Percentiles rank a stretch among this genome's conserved stretches.
These are phyloP conservation scores for Colletotrichum orbiculare DNA, from an alignment of 2,329 filamentous ascomycete genomes.

Conservation along the genomic window DNA sequence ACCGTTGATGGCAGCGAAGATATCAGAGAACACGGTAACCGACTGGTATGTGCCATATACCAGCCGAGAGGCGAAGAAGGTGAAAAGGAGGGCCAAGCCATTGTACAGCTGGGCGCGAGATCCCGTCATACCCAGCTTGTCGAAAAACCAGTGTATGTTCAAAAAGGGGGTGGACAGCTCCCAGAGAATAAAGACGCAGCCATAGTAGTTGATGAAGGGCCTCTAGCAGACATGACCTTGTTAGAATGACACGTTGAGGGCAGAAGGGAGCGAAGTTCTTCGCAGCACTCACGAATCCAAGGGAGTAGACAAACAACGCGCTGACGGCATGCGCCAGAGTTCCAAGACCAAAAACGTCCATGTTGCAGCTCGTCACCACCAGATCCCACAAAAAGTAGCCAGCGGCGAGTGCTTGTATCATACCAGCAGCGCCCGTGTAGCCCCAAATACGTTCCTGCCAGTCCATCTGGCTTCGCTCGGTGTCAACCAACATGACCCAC, in stretches of 20 bases:
- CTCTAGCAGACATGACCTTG: slow-evolving; percentile 61
- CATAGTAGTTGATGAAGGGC: slow-evolving; percentile 88
- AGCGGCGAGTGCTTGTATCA: slow-evolving; percentile 80
- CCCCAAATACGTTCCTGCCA: slow-evolving; percentile 79
- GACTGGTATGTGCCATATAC: slow-evolving; percentile 83
- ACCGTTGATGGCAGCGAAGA: slow-evolving; percentile 67
- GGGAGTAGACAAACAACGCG: slow-evolving; percentile 78
- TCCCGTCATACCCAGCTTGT: slow-evolving; percentile 85
- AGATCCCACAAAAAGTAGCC: slow-evolving; percentile 91
- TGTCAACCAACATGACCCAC: slow-evolving; percentile 76
- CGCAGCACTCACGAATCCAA: slow-evolving; percentile 77
- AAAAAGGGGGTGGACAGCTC: slow-evolving; percentile 87
- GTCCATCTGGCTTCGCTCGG: slow-evolving; percentile 74
- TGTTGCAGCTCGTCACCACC: slow-evolving; percentile 72
- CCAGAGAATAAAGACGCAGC: slow-evolving; percentile 84
- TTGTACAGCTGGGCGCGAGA: slow-evolving; percentile 80
- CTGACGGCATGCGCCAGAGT: slow-evolving; percentile 81
- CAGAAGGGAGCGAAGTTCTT: background rate
- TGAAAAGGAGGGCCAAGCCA: slow-evolving; percentile 76
- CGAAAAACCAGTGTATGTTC: slow-evolving; percentile 93
- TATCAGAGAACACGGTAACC: slow-evolving; percentile 74
- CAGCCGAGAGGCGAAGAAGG: slow-evolving; percentile 82
- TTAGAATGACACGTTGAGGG: slow-evolving; percentile 34
- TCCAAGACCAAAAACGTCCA: slow-evolving; percentile 79
- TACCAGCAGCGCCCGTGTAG: slow-evolving; percentile 76